Base-by-base conservation (phyloP, 2,329 filamentous ascomycete genomes). In the Simplicillium sp. region DNA sequence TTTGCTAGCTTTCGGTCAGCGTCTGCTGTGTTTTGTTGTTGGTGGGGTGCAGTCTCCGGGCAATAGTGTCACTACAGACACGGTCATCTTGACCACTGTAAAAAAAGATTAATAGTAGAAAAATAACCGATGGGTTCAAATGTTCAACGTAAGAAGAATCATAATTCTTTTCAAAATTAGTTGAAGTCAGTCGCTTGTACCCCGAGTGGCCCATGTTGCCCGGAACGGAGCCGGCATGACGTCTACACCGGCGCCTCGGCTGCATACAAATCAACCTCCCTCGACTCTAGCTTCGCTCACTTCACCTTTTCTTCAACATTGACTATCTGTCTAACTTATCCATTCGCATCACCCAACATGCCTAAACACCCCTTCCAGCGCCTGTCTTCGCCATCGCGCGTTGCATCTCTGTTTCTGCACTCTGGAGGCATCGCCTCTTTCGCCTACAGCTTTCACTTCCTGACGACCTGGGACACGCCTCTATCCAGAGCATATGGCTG, bases 361-460 rank as follows among this genome's bases (percentile, higher is more conserved):
- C 52, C 61, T 33, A 51, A 46, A 39, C 81, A 87, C 61, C 76
- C 73, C 34, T 68, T 84, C 4, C 83, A 87, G 59, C 70, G 80
- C 32, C 62, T 86, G 15, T 54, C 69, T 3, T 80, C 82, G 44
- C 84, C 84, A 1, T 81, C 80, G 2, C 73, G 73, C 44, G 71
- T 71, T 33, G 50, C 76, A 42, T 87, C 83, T 2, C 71, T 82
- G 16, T 44, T 75, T 9, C 57, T 86, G 34, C 84, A 88, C 57
- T 57, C 68, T 3, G 46, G 64, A 1, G 76, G 76, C 38, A 63
- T 73, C 36, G 51, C 62, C 31, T 77, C 71, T 7, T 79, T 79
- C 51, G 48, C 59, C 15, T 66, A 68, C 37, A 75, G 66, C 38
- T 80, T 77, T 54, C 57, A 64, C 44, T 77, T 72, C 49, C 61